Base-by-base conservation (phyloP, 805 yeast genomes). In the Lipomyces mesembrius region DNA sequence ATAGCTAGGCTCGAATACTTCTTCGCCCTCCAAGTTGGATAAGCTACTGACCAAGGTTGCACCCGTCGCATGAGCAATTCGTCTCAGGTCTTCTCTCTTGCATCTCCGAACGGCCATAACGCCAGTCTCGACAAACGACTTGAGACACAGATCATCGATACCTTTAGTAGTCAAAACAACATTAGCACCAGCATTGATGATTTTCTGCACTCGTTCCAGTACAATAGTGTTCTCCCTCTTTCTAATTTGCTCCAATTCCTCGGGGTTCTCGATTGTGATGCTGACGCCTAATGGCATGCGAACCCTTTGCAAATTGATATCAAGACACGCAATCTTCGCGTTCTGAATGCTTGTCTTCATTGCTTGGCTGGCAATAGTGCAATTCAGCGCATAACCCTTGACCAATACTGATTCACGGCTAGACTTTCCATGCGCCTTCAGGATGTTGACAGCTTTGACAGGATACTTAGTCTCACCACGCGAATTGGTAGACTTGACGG, bases 251-350 rank as follows among this genome's bases (percentile, higher is more conserved):
- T 95, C 99, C 73, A 95, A 85, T 80, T 92, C 97, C 74, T 95
- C 97, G 54, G 99, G 99, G 78, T 95, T 98, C 74, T 91, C 97
- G 76, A 95, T 92, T 77, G 93, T 93, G 79, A 95, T 91, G 79
- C 92, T 96, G 62, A 95, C 98, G 63, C 99, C 99, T 87, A 95
- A 87, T 54, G 98, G 97, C 97, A 95, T 92, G 77, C 93, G 87
- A 1, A 97, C 95, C 78, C 93, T 94, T 78, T 96, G 99, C 76
- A 95, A 82, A 79, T 96, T 94, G 79, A 95, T 85, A 80, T 92
- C 98, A 75, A 92, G 83, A 72, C 92, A 87, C 2, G 98, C 98
- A 73, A 92, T 90, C 73, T 87, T 88, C 59, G 97, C 96, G 71
- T 84, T 79, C 71, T 68, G 78, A 58, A 92, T 81, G 61, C 84